These are phyloP conservation scores for Ramichloridium luteum DNA, from an alignment of 2,329 filamentous ascomycete species.

Conservation along the genomic window DNA sequence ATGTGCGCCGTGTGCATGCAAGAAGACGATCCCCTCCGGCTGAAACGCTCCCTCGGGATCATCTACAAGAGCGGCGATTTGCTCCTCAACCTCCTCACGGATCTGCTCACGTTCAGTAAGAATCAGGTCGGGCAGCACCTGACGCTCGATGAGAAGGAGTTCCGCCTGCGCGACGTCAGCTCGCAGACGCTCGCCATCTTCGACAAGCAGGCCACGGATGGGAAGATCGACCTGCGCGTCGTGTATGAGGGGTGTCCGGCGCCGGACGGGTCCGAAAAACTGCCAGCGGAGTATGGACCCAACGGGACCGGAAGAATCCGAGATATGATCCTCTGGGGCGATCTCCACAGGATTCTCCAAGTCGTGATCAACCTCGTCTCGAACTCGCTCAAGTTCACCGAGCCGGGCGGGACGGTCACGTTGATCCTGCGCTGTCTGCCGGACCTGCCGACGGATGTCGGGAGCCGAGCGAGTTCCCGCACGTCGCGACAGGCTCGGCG, in stretches of 20 bases:
- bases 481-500: slow-evolving; percentile 12
- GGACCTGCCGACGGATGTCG: slow-evolving; percentile 37
- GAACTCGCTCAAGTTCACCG: slow-evolving; percentile 87
- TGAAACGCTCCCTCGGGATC: slow-evolving; percentile 74
- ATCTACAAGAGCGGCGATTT: slow-evolving; percentile 83
- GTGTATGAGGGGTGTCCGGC: slow-evolving; percentile 48
- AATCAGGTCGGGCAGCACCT: slow-evolving; percentile 85
- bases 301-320: slow-evolving; percentile 50
- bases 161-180: slow-evolving; percentile 69
- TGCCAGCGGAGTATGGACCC: slow-evolving; percentile 37
- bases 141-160: slow-evolving; percentile 72
- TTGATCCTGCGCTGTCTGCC: slow-evolving; percentile 64
- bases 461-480: slow-evolving; percentile 33
- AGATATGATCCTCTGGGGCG: slow-evolving; percentile 85
- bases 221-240: slow-evolving; percentile 60
- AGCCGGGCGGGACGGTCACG: slow-evolving; percentile 59
- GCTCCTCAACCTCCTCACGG: slow-evolving; percentile 72
- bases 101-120: slow-evolving; percentile 85
- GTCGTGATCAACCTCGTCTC: slow-evolving; percentile 89
- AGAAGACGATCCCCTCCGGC: slow-evolving; percentile 63
- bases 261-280: slow-evolving; percentile 5
- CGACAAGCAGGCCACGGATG: slow-evolving; percentile 76
- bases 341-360: slow-evolving; percentile 79
- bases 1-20: slow-evolving; percentile 92
- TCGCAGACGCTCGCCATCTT: slow-evolving; percentile 78